A percentile compares a stretch with the other conserved stretches of the same genome.
These are phyloP conservation scores for Pythium chondricola DNA, from an alignment of 352 stramenopile species.

Conservation along the genomic window DNA sequence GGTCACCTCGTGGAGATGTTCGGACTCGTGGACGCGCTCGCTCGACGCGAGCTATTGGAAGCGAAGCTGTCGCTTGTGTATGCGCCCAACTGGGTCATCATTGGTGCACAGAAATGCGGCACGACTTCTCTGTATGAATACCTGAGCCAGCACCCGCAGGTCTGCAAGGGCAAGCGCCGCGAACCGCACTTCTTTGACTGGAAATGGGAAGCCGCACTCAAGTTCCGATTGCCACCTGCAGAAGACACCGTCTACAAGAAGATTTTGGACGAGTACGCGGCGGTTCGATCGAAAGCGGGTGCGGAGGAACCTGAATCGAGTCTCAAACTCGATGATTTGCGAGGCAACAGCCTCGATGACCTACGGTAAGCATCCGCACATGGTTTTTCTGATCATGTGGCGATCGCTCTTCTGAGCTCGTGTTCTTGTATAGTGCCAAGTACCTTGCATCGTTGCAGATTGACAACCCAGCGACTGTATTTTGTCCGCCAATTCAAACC, in stretches of 20 bases:
- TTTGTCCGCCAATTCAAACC: conserved; percentile 72
- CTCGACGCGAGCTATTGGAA: conserved; percentile 23
- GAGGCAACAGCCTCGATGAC: conserved; percentile 30
- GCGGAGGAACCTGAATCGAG: neutral
- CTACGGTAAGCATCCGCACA: conserved; percentile 27
- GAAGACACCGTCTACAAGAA: conserved; percentile 20
- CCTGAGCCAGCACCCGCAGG: conserved; percentile 82
- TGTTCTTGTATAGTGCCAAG: conserved; percentile 32
- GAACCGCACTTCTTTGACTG: conserved; percentile 69
- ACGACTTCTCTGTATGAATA: conserved; percentile 62
- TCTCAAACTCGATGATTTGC: conserved; percentile 8
- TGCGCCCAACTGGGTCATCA: conserved; percentile 49
- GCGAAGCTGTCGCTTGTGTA: conserved; percentile 19
- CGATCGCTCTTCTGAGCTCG: neutral
- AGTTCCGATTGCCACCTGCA: conserved; percentile 20
- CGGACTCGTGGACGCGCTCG: conserved; percentile 27
- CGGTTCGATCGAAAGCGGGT: neutral
- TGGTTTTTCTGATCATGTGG: neutral
- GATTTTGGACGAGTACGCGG: conserved; percentile 20
- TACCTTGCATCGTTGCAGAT: conserved; percentile 47
- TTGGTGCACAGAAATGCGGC: conserved; percentile 56
- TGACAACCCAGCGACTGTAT: conserved; percentile 12
- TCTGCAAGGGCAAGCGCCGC: conserved; percentile 58
- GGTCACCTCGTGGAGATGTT: conserved; percentile 36
- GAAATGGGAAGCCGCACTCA: conserved; percentile 31